phyloP scores from a whole-genome alignment of 1,139 yeast species.

The Kodamaea sp. region DNA sequence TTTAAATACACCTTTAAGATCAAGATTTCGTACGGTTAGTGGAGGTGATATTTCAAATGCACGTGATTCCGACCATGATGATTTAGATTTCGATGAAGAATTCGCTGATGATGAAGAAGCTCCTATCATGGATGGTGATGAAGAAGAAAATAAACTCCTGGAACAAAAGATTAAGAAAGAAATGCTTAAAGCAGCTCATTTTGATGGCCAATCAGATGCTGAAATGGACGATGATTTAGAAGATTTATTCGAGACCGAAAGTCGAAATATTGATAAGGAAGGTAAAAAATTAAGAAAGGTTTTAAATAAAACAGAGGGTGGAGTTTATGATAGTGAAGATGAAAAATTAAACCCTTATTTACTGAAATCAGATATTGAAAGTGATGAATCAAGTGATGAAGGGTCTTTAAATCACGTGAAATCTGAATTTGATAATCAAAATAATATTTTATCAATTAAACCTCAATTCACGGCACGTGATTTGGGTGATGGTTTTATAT shows the following conservation, averaged over 20 bases:
- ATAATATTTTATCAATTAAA: slow-evolving; percentile 7
- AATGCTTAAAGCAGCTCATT: slow-evolving; percentile 79
- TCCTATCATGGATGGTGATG: slow-evolving; percentile 95
- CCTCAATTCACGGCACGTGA: slow-evolving; percentile 44
- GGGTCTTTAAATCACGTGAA: slow-evolving; percentile 39
- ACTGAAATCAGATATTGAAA: slow-evolving; percentile 67
- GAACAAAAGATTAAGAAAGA: slow-evolving; percentile 87
- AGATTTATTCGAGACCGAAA: slow-evolving; percentile 59
- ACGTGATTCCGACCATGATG: slow-evolving; percentile 82
- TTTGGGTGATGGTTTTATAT: slow-evolving; percentile 62
- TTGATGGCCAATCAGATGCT: slow-evolving; percentile 59
- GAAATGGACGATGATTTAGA: slow-evolving; percentile 60
- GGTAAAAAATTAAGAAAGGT: slow-evolving; percentile 85
- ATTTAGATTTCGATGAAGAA: slow-evolving; percentile 91
- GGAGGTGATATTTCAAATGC: slow-evolving; percentile 51
- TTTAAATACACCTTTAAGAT: no score
- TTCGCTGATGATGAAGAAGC: slow-evolving; percentile 99
- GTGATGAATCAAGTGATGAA: slow-evolving; percentile 43
- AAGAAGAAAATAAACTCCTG: slow-evolving; percentile 87
- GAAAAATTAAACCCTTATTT: slow-evolving; percentile 68
- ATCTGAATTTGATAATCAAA: slow-evolving; percentile 36
- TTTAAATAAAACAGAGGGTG: slow-evolving; percentile 81
- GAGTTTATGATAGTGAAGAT: slow-evolving; percentile 84
- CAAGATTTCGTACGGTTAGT: slow-evolving; percentile 57
- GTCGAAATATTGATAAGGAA: slow-evolving; percentile 84